These are phyloP conservation scores for Omphalotus guepiniiformis DNA, from an alignment of 768 basidiomycete genomes.

Conservation along the genomic window DNA sequence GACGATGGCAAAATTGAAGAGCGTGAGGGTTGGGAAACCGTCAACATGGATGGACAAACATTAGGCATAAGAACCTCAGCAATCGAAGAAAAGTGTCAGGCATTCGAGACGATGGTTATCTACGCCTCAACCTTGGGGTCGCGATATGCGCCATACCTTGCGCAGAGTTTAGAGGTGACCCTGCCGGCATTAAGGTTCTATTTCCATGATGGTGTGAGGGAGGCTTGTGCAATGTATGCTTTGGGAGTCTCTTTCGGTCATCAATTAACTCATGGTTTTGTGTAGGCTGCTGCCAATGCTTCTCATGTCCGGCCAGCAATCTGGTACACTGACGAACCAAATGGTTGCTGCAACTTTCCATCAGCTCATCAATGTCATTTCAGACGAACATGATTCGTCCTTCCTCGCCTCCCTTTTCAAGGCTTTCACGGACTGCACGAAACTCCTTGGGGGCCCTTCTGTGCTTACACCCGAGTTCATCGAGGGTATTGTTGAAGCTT, in stretches of 20 bases:
- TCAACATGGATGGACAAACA: slow-evolving; percentile 71
- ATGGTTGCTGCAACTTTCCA: slow-evolving; percentile 69
- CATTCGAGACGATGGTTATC: slow-evolving; percentile 82
- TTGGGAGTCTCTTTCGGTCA: too few relatives aligned
- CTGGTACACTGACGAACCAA: slow-evolving; percentile 57
- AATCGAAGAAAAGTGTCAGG: slow-evolving; percentile 85
- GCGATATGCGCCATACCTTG: slow-evolving; percentile 67
- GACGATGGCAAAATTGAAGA: slow-evolving; percentile 51
- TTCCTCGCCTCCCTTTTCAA: slow-evolving; percentile 77
- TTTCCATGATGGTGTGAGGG: slow-evolving; percentile 82
- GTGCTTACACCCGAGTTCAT: slow-evolving; percentile 52
- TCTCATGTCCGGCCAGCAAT: slow-evolving; percentile 61
- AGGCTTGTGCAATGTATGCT: slow-evolving; percentile 70
- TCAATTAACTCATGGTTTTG: not conserved
- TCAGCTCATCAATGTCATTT: slow-evolving; percentile 60
- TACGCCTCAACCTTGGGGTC: slow-evolving; percentile 67
- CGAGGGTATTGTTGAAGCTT: slow-evolving; percentile 58
- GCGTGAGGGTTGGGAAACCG: slow-evolving; percentile 75
- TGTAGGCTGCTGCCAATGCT: slow-evolving; percentile 69
- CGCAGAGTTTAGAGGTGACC: slow-evolving; percentile 67
- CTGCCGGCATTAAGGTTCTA: slow-evolving; percentile 70
- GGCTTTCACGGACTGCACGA: slow-evolving; percentile 58
- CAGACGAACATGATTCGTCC: slow-evolving; percentile 66
- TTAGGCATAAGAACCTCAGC: slow-evolving; percentile 76
- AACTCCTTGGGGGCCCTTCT: slow-evolving; percentile 51